Conservation (phyloP, 148 eudicot species). For the Heliosperma pusillum region DNA sequence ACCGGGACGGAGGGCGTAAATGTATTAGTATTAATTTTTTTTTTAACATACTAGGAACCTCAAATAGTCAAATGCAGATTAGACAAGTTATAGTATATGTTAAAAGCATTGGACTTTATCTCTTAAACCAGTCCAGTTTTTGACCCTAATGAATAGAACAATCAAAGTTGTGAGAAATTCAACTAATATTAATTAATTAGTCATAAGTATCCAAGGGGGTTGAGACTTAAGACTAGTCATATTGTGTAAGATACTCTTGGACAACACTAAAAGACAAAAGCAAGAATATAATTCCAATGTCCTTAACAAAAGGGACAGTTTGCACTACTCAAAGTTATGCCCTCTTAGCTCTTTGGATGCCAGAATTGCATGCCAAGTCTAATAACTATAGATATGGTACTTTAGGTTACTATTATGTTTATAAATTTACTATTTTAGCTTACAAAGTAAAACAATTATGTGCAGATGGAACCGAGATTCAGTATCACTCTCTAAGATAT, state of each 20-base stretch:
- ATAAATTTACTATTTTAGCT: no score
- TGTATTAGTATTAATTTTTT: no score
- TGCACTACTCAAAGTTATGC: slow-evolving; percentile 5
- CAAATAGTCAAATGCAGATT: no score
- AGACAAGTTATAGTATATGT: not conserved
- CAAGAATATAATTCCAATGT: slow-evolving; percentile 1
- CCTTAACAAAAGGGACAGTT: slow-evolving; percentile 11
- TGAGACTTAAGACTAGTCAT: no score
- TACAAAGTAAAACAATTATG: no score
- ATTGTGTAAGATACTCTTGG: not conserved
- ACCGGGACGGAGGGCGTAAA: no score
- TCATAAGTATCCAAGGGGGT: not conserved
- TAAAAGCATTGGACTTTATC: not conserved
- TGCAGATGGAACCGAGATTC: no score
- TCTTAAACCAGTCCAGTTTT: not conserved
- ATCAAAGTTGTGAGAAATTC: not conserved
- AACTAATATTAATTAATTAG: no score
- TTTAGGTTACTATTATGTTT: no score
- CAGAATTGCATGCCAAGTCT: not conserved
- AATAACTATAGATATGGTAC: no score
- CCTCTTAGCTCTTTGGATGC: not conserved
- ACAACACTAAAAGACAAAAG: not conserved
- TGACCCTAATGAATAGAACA: not conserved
- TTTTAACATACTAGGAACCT: no score
- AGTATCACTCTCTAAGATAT: no score